These are phyloP conservation scores for Wickerhamiella shivajii DNA, from an alignment of 805 yeast species.

Conservation along the genomic window DNA sequence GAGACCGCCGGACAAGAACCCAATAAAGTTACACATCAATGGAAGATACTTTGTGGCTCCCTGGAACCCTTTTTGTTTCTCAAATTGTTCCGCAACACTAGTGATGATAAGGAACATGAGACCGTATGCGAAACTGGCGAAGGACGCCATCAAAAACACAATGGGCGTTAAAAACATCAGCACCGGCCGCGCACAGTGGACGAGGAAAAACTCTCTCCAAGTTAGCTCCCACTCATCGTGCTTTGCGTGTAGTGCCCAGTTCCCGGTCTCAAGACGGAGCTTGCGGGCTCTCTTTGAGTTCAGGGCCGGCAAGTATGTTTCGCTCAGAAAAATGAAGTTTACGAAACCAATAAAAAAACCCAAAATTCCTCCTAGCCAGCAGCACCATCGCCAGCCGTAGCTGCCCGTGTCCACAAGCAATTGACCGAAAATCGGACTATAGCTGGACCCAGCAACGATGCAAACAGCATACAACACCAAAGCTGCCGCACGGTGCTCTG, in stretches of 20 bases:
- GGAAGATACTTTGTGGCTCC: slow-evolving; percentile 23
- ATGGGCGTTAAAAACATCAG: slow-evolving; percentile 47
- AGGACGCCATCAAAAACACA: slow-evolving; percentile 28
- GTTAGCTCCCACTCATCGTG: slow-evolving; percentile 74
- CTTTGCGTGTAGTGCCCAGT: slow-evolving; percentile 73
- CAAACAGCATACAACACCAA: slow-evolving; percentile 35
- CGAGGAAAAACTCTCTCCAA: slow-evolving; percentile 49
- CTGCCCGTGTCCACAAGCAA: slow-evolving; percentile 26
- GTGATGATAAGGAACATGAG: slow-evolving; percentile 30
- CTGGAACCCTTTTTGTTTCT: slow-evolving; percentile 22
- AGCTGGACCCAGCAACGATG: slow-evolving; percentile 30
- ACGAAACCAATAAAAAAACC: slow-evolving; percentile 23
- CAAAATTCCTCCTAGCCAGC: slow-evolving; percentile 37
- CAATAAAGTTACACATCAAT: slow-evolving; percentile 24
- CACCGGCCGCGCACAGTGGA: slow-evolving; percentile 69
- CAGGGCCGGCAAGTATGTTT: slow-evolving; percentile 32
- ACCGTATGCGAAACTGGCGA: slow-evolving; percentile 33
- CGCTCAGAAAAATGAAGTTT: slow-evolving; percentile 26
- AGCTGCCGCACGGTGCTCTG: slow-evolving; percentile 39
- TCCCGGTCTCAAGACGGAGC: slow-evolving; percentile 63
- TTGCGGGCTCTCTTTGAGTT: slow-evolving; percentile 49
- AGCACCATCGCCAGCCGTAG: slow-evolving; percentile 45
- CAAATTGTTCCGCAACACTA: slow-evolving; percentile 28
- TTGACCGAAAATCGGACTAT: slow-evolving; percentile 34
- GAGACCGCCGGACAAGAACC: slow-evolving; percentile 22